phyloP scores from a whole-genome alignment of 306 rosid genomes.

The Dalbergia oliveri region DNA sequence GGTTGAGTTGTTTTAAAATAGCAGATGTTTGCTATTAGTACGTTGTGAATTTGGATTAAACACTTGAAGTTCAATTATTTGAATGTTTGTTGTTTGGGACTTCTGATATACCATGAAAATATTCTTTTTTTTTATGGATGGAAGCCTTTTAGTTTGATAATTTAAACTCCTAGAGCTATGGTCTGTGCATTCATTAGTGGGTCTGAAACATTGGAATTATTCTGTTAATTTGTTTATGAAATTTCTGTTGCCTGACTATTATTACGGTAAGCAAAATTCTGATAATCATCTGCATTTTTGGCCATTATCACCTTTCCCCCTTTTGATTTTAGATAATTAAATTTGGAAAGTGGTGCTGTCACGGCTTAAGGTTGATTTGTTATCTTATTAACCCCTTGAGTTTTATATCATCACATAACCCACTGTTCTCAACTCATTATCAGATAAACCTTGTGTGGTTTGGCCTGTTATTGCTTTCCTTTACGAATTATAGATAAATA shows the following conservation, averaged over 20 bases:
- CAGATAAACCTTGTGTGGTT: conserved; percentile 12
- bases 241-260: background rate
- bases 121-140: background rate
- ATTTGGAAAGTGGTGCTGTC: background rate
- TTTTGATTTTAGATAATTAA: background rate
- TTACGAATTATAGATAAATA: background rate
- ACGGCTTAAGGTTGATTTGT: background rate
- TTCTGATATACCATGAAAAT: background rate
- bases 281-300: background rate
- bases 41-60: background rate
- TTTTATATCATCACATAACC: conserved; percentile 17
- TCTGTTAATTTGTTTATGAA: background rate
- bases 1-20: conserved; percentile 22
- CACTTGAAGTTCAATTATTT: conserved; percentile 14
- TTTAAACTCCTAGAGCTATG: background rate
- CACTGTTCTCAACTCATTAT: conserved; percentile 3
- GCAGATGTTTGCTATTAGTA: conserved; percentile 15
- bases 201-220: background rate
- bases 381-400: conserved; percentile 12
- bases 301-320: conserved; percentile 5
- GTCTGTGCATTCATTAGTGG: background rate
- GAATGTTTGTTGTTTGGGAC: conserved; percentile 2
- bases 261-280: background rate
- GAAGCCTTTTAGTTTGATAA: background rate
- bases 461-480: background rate